Base-by-base conservation (phyloP, 2,329 filamentous ascomycete genomes). In the Fusarium mundagurra region DNA sequence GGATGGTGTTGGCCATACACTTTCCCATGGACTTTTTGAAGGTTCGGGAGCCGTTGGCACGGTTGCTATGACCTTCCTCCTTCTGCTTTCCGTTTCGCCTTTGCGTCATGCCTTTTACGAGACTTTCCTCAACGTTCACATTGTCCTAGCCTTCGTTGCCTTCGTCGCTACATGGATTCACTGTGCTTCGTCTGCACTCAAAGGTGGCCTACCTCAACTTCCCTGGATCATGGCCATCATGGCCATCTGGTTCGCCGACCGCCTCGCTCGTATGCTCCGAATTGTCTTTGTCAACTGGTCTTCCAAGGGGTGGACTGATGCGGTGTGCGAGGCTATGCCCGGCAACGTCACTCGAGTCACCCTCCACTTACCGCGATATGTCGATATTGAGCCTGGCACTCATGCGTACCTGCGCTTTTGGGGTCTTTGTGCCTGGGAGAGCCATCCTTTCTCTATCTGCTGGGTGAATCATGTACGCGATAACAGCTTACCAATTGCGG, bases 51-150 rank as follows among this genome's bases (percentile, higher is more conserved):
- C 90, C 78, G 84, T 92, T 33, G 92, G 88, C 51, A 88, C 86
- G 5, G 81, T 89, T 55, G 87, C 89, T 43, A 89, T 98, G 80
- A 77, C 89, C 45, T 80, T 93, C 50, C 86, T 98, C 51, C 79
- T 93, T 61, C 78, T 97, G 59, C 86, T 92, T 34, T 92, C 94
- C 16, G 85, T 93, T 61, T 96, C 94, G 6, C 92, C 95, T 0
- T 80, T 99, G 59, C 92, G 96, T 70, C 96, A 98, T 82, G 95
- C 95, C 44, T 98, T 98, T 81, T 99, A 99, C 85, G 96, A 99
- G 85, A 97, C 94, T 2, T 99, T 99, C 85, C 88, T 98, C 77
- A 94, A 93, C 80, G 84, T 92, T 36, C 96, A 98, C 84, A 95
- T 97, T 76, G 82, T 93, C 43, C 85, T 97, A 58, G 94, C 92